These are phyloP conservation scores for Gloeophyllum trabeum DNA, from an alignment of 768 basidiomycete species.

Conservation along the genomic window DNA sequence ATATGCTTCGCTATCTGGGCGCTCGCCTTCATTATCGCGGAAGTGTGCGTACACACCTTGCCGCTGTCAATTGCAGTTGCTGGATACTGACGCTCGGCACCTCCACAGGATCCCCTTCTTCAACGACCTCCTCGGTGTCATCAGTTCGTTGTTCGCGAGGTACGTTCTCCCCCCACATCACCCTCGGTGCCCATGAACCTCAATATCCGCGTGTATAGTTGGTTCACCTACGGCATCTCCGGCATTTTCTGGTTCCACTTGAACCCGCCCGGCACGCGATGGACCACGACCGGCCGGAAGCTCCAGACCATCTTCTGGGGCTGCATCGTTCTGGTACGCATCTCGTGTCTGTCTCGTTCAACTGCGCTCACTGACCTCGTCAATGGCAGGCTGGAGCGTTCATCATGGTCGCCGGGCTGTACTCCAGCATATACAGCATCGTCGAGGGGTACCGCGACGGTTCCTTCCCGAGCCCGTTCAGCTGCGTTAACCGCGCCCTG, in stretches of 20 bases:
- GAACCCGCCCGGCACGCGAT: conserved; percentile 11
- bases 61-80: neutral
- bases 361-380: too few relatives aligned
- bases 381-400: conserved; percentile 16
- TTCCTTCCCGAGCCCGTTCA: conserved; percentile 15
- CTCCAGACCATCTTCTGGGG: conserved; percentile 14
- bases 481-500: conserved; percentile 11
- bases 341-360: neutral
- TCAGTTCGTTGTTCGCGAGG: conserved; percentile 17
- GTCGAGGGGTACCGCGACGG: conserved; percentile 16
- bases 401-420: conserved; percentile 19
- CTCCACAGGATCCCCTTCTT: conserved; percentile 19
- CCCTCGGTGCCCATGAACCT: too few relatives aligned
- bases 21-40: conserved; percentile 17
- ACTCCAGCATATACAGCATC: conserved; percentile 16
- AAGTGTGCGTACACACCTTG: conserved; percentile 12
- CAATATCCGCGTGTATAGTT: too few relatives aligned
- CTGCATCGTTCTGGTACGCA: conserved; percentile 11
- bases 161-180: too few relatives aligned
- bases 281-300: conserved; percentile 13
- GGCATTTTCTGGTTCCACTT: conserved; percentile 19
- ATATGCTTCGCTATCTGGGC: conserved; percentile 16
- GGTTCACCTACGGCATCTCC: conserved; percentile 19
- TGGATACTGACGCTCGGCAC: neutral
- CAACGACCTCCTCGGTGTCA: conserved; percentile 19